Conservation (phyloP, 1,284 basidiomycete species). For the Sphagnurus paluster region DNA sequence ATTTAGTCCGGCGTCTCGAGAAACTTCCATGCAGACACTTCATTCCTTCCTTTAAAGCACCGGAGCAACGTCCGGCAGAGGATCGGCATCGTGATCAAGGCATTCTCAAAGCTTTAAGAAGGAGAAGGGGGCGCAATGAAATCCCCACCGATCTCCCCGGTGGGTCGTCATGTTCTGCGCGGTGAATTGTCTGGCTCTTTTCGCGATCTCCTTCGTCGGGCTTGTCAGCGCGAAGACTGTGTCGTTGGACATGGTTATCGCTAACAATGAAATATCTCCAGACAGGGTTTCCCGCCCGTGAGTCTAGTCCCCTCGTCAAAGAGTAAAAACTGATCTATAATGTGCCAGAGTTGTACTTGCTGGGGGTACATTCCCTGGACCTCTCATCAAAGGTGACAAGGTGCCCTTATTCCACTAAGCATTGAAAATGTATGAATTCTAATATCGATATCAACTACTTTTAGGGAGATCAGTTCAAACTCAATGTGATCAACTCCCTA, state of each 20-base stretch:
- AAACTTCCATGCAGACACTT: too few species aligned
- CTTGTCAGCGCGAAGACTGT: too few species aligned
- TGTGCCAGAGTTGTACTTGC: conserved; percentile 13
- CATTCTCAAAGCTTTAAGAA: too few species aligned
- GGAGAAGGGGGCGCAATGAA: too few species aligned
- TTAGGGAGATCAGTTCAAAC: conserved; percentile 24
- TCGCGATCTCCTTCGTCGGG: not conserved
- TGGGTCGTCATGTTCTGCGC: not conserved
- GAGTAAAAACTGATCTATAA: conserved; percentile 7
- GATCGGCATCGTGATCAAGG: too few species aligned
- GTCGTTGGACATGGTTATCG: conserved; percentile 3
- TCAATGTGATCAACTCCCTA: conserved; percentile 33
- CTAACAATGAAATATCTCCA: conserved; percentile 10
- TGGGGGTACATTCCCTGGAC: conserved; percentile 23
- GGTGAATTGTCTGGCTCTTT: not conserved
- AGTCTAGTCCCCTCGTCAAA: not conserved
- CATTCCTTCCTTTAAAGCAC: too few species aligned
- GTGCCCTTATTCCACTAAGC: too few species aligned
- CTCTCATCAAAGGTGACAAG: conserved; percentile 26
- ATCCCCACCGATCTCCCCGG: too few species aligned
- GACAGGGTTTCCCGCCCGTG: conserved; percentile 13
- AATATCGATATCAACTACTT: too few species aligned
- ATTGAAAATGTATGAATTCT: too few species aligned
- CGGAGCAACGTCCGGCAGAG: too few species aligned
- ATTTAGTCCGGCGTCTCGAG: too few species aligned